phyloP scores from a whole-genome alignment of 2,329 filamentous ascomycete genomes.

The Ramularia collo-cygni region DNA sequence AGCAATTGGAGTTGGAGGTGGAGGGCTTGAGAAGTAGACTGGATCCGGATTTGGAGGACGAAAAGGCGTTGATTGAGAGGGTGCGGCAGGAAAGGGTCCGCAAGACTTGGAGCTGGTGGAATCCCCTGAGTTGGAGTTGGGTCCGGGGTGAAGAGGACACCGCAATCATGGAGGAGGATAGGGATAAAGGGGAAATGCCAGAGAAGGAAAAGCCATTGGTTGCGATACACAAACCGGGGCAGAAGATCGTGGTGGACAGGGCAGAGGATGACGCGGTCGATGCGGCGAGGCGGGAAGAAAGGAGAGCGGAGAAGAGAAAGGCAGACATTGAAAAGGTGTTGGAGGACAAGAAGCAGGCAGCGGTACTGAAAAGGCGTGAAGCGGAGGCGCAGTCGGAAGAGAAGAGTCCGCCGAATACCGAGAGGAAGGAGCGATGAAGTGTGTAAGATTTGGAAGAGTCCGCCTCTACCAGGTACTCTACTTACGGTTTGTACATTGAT shows the following conservation, averaged over 20 bases:
- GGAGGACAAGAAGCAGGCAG: neutral
- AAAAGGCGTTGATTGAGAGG: conserved; percentile 34
- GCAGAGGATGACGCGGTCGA: conserved; percentile 2
- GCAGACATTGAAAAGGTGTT: too few species aligned
- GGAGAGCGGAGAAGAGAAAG: too few species aligned
- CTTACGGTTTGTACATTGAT: conserved; percentile 9
- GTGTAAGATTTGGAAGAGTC: too few species aligned
- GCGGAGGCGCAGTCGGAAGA: conserved; percentile 9
- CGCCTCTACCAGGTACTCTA: too few species aligned
- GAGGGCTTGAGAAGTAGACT: conserved; percentile 30
- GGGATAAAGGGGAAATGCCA: conserved; percentile 9
- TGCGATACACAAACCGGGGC: conserved; percentile 4
- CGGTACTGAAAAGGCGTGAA: conserved; percentile 4
- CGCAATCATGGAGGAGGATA: conserved; percentile 7
- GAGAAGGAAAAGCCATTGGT: conserved; percentile 7
- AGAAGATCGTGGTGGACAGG: conserved; percentile 4
- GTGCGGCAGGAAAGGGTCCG: conserved; percentile 22
- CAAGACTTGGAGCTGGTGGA: conserved; percentile 24
- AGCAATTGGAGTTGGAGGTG: conserved; percentile 47
- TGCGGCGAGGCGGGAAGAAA: neutral
- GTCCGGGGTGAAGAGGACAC: conserved; percentile 14
- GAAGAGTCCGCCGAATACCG: conserved; percentile 17
- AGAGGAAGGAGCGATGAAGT: conserved; percentile 20
- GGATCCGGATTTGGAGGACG: conserved; percentile 26
- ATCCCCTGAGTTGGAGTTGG: conserved; percentile 23